Evolutionary conservation across 352 stramenopile genomes (phyloP).

Genomic region (Bremia lactucae): DNA sequence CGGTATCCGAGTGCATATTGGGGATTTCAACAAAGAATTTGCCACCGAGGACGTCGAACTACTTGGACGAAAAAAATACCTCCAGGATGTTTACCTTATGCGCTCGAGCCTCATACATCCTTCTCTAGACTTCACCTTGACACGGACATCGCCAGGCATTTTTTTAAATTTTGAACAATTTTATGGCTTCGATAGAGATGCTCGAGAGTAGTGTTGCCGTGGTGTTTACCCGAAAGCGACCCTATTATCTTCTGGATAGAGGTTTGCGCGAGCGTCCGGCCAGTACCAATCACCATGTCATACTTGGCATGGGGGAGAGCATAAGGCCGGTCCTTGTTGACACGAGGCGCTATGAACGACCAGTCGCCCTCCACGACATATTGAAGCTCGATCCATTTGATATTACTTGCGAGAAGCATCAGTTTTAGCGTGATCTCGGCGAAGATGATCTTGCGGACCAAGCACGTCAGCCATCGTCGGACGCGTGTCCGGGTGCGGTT

Average conservation of each 20-base stretch:
- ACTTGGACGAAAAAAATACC: too few relatives aligned
- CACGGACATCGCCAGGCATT: background rate
- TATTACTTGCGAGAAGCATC: background rate
- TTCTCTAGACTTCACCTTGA: background rate
- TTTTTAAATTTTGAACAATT: background rate
- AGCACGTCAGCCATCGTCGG: background rate
- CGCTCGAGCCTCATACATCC: background rate
- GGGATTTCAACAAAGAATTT: background rate
- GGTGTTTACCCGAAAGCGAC: background rate
- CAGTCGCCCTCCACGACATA: background rate
- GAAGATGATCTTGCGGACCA: background rate
- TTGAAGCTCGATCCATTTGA: background rate
- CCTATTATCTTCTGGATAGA: background rate
- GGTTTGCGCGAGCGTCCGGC: background rate
- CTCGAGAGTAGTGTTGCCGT: background rate
- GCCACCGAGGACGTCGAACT: background rate
- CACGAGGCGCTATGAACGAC: background rate
- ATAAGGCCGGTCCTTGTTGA: background rate
- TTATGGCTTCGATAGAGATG: background rate
- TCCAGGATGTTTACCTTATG: background rate
- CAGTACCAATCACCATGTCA: background rate
- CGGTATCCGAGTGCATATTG: too few relatives aligned
- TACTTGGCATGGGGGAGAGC: background rate
- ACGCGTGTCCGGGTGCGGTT: too few relatives aligned
- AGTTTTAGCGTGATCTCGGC: background rate